Evolutionary conservation across 2,329 filamentous ascomycete genomes (phyloP), one percentile per base, ranked within the genome.

Genomic region (Aspergillus flavus): DNA sequence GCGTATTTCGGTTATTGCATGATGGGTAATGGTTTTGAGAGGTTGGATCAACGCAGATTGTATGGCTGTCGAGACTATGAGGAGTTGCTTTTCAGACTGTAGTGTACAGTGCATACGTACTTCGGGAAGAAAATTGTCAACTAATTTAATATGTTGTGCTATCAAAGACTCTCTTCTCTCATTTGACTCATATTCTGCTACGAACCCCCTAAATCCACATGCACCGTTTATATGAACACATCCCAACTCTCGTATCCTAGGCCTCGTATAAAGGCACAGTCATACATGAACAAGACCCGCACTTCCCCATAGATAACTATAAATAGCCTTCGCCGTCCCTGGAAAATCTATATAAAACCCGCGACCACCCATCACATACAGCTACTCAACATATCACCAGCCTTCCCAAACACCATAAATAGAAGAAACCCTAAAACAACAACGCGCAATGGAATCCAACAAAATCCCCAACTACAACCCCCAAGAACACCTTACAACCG

Each of bases 401-500:
- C 12, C 21, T 28, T 7, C n/a, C 12, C 12, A 6, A 12, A 14
- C 23, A 36, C 34, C 34, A 28, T 16, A 32, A 53, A 19, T 4
- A n/a, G 34, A 52, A 32, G 10, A 52, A 7, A 16, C 5, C 19
- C 50, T 4, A 26, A 48, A 19, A 12, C 10, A 48, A 16, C 23
- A 48, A 12, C 36, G 6, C 52, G 52, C 48, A 11, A 72, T 72
- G 71, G 64, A 70, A 12, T 43, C 68, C 53, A 36, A 36, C 14
- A 14, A 16, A 36, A 6, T 14, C 34, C 9, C 39, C 10, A 34
- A 66, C 9, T 63, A 70, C 19, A 64, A 68, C 36, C 52, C 72
- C 14, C 64, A 53, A 46, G 58, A 69, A 36, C 64, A 71, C 34
- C 59, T 75, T 16, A 57, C 68, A 41, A 70, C 71, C 34, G 69